These are phyloP conservation scores for Excoecaria cochinchinensis DNA, from an alignment of 345 rosid species.

Conservation along the genomic window DNA sequence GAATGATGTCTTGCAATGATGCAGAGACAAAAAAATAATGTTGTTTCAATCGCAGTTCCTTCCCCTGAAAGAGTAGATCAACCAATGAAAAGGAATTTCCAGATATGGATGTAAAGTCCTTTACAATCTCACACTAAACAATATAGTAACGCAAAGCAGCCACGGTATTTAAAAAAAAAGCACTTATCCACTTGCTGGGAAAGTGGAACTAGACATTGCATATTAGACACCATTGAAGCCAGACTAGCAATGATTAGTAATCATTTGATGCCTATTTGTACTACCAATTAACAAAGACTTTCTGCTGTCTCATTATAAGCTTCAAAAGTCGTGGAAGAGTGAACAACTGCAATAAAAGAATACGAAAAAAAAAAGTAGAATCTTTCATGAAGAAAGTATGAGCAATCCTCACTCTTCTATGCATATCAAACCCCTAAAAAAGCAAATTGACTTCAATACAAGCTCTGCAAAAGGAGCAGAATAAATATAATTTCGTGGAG, in stretches of 20 bases:
- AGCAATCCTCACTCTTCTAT: not conserved
- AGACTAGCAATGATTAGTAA: not conserved
- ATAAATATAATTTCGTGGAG: not conserved
- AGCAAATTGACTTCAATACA: constrained; percentile 1
- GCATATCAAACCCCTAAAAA: not conserved
- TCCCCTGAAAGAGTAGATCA: constrained; percentile 38
- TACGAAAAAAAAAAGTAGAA: not conserved
- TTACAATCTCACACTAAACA: not conserved
- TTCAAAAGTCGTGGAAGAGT: not conserved
- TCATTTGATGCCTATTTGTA: not conserved
- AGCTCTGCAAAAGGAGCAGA: not conserved
- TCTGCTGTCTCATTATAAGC: not conserved
- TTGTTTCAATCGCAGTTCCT: constrained; percentile 51
- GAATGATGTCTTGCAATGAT: constrained; percentile 47
- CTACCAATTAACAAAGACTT: not conserved
- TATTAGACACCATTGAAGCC: not conserved
- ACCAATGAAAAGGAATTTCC: constrained; percentile 3
- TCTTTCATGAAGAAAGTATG: constrained; percentile 1
- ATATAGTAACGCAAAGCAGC: not conserved
- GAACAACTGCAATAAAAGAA: too few relatives aligned
- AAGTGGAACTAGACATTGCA: not conserved
- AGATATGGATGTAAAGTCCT: not conserved
- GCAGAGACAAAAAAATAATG: constrained; percentile 52
- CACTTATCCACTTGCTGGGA: not conserved
- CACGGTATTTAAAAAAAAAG: not conserved